phyloP scores from a whole-genome alignment of 2,329 filamentous ascomycete genomes.

The Zopfia rhizophila region DNA sequence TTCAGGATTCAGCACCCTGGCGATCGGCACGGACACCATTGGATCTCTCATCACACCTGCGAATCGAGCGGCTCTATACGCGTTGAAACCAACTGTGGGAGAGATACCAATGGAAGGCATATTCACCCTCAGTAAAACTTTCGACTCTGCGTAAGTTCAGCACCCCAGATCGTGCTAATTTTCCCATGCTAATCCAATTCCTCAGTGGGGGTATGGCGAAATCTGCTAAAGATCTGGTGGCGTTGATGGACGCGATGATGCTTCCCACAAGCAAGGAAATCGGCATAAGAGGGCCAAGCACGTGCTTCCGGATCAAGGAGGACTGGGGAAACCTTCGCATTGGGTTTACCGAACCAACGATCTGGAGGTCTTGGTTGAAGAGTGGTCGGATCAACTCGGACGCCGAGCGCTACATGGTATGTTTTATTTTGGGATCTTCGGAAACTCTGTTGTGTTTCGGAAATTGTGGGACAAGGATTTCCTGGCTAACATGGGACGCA shows the following conservation, averaged over 20 bases:
- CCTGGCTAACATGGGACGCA: constrained; percentile 27
- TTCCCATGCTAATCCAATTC: no score
- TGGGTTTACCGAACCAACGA: constrained; percentile 48
- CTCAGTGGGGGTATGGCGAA: no score
- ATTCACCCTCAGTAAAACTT: constrained; percentile 46
- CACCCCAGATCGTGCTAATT: no score
- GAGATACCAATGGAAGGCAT: constrained; percentile 50
- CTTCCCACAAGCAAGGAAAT: constrained; percentile 42
- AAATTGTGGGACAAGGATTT: constrained; percentile 5
- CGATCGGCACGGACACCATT: constrained; percentile 53
- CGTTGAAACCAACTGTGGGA: constrained; percentile 51
- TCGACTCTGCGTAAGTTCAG: constrained; percentile 43
- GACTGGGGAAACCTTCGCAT: constrained; percentile 45
- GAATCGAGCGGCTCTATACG: constrained; percentile 52
- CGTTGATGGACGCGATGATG: constrained; percentile 46
- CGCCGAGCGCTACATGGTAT: constrained; percentile 50
- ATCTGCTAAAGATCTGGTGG: constrained; percentile 48
- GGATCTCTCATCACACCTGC: constrained; percentile 54
- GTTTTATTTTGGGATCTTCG: constrained; percentile 15
- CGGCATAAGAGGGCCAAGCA: constrained; percentile 29
- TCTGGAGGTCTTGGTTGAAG: constrained; percentile 49
- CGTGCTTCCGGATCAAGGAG: constrained; percentile 44
- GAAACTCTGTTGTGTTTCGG: constrained; percentile 1
- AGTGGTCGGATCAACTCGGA: constrained; percentile 47
- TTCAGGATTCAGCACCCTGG: constrained; percentile 54